Evolutionary conservation across 441 rosid species (phyloP).

Genomic region (Codiaeum variegatum): DNA sequence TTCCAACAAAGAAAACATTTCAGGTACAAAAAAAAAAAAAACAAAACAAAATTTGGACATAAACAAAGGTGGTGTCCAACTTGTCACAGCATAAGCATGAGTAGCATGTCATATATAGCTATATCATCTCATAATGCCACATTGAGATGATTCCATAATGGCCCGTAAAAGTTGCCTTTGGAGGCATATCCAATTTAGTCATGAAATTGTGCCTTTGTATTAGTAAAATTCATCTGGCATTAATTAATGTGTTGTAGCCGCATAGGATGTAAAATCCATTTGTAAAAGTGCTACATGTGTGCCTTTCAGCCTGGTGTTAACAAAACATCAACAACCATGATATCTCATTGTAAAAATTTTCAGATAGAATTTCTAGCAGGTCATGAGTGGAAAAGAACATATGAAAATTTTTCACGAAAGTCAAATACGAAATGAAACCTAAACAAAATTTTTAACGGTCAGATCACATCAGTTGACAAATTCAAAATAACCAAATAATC

Average conservation of each 20-base stretch:
- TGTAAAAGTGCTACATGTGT: not conserved
- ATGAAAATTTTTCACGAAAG: slow-evolving; percentile 18
- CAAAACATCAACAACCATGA: slow-evolving; percentile 10
- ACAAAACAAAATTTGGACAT: not conserved
- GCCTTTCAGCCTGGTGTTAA: slow-evolving; percentile 19
- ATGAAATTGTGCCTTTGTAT: not conserved
- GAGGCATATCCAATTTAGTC: not conserved
- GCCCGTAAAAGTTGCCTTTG: not conserved
- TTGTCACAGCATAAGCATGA: not conserved
- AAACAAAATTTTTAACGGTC: slow-evolving; percentile 11
- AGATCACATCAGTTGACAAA: slow-evolving; percentile 14
- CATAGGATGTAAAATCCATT: not conserved
- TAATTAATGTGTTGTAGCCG: not conserved
- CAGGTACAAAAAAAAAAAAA: not conserved
- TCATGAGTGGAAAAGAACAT: slow-evolving; percentile 2
- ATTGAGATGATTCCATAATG: not conserved
- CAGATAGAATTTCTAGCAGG: slow-evolving; percentile 16
- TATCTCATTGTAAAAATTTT: slow-evolving; percentile 11
- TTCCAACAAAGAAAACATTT: not conserved
- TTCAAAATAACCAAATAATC: slow-evolving; percentile 5
- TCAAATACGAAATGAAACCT: slow-evolving; percentile 14
- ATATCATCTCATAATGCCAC: slow-evolving; percentile 2
- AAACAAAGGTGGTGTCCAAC: not conserved
- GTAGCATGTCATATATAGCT: not conserved
- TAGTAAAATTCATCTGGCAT: not conserved